Evolutionary conservation across 768 basidiomycete species (phyloP).

Genomic region (Boletus subparvulus): DNA sequence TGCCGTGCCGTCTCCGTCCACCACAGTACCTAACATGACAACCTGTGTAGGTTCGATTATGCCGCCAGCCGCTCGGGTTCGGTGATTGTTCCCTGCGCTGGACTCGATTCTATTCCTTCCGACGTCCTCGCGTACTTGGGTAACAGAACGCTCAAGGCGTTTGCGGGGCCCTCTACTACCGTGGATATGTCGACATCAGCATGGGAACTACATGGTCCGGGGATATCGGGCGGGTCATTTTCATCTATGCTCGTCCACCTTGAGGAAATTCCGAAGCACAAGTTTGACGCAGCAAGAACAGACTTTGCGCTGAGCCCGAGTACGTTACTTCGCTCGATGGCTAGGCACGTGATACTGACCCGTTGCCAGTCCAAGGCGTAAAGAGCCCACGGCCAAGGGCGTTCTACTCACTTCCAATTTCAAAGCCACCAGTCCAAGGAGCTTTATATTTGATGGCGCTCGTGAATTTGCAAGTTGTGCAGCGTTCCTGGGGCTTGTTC

Average conservation of each 20-base stretch:
- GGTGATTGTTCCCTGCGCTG: conserved; percentile 77
- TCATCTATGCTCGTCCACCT: conserved; percentile 33
- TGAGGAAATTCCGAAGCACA: conserved; percentile 34
- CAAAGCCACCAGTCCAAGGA: conserved; percentile 36
- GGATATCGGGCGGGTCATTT: conserved; percentile 40
- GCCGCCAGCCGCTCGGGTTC: conserved; percentile 66
- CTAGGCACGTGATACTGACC: conserved; percentile 1
- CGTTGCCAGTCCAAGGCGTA: conserved; percentile 31
- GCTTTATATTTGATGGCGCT: conserved; percentile 44
- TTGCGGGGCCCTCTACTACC: conserved; percentile 34
- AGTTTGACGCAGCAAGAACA: conserved; percentile 27
- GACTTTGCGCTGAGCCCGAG: conserved; percentile 48
- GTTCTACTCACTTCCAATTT: conserved; percentile 39
- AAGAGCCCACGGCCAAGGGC: conserved; percentile 29
- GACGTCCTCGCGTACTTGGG: conserved; percentile 70
- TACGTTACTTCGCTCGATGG: conserved; percentile 17
- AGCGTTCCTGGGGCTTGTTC: conserved; percentile 56
- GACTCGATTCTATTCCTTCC: conserved; percentile 75
- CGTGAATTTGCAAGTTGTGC: conserved; percentile 49
- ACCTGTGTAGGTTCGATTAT: conserved; percentile 59
- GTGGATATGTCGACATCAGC: conserved; percentile 61
- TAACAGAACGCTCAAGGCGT: conserved; percentile 62
- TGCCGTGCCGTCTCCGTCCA: conserved; percentile 13
- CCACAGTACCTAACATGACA: conserved; percentile 10
- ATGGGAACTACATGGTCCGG: conserved; percentile 32